Evolutionary conservation across 2,329 filamentous ascomycete genomes (phyloP).

Genomic region (Stemphylium vesicarium): DNA sequence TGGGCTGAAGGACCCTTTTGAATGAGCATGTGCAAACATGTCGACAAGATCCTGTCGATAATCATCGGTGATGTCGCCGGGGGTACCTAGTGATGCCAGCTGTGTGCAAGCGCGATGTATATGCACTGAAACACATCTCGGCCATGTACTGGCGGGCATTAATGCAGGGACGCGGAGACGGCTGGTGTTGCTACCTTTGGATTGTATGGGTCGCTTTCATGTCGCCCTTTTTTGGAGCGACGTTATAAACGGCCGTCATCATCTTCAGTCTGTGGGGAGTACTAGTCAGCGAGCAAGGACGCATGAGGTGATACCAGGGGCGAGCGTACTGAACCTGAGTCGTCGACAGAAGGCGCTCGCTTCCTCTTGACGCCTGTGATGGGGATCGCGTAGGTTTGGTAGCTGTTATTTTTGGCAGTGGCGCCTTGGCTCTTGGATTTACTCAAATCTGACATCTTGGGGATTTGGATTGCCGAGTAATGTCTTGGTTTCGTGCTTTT

Average conservation of each 20-base stretch:
- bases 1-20: conserved; percentile 1
- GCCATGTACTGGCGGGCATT: conserved; percentile 9
- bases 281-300: background rate
- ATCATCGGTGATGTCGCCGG: background rate
- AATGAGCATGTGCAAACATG: conserved; percentile 3
- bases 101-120: background rate
- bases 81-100: background rate
- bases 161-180: background rate
- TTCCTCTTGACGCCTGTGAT: conserved; percentile 6
- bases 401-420: background rate
- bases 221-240: background rate
- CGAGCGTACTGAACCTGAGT: background rate
- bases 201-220: conserved; percentile 1
- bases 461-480: background rate
- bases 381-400: background rate
- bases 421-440: background rate
- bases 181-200: background rate
- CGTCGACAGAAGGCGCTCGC: background rate
- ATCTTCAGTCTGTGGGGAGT: background rate
- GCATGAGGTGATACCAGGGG: background rate
- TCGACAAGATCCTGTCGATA: conserved; percentile 4
- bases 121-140: conserved; percentile 4
- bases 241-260: background rate
- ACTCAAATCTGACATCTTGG: background rate
- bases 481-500: background rate